A percentile compares a stretch with the other conserved stretches of the same genome.
Evolutionary conservation across 768 basidiomycete genomes (phyloP).

Genomic region (Clitopilus hobsonii): DNA sequence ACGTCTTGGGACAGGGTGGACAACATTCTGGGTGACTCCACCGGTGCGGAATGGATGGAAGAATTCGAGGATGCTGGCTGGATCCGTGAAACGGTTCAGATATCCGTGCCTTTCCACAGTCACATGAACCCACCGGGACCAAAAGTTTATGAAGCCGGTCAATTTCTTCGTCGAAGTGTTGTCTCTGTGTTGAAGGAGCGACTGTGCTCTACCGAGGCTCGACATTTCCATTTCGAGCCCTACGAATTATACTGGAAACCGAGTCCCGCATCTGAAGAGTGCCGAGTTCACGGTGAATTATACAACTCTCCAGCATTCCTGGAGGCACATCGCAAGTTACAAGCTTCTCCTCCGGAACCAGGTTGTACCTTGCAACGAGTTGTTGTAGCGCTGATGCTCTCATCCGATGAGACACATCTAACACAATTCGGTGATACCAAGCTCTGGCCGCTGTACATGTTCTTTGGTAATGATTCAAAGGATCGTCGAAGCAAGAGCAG

Average conservation of each 20-base stretch:
- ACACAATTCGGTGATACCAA: slow-evolving; percentile 27
- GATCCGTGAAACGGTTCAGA: slow-evolving; percentile 5
- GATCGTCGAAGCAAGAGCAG: slow-evolving; percentile 24
- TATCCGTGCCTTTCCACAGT: slow-evolving; percentile 7
- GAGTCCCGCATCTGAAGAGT: background rate
- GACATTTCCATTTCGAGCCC: slow-evolving; percentile 13
- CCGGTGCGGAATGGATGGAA: background rate
- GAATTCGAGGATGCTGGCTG: slow-evolving; percentile 11
- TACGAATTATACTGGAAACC: slow-evolving; percentile 14
- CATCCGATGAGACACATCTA: slow-evolving; percentile 31
- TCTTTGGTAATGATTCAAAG: slow-evolving; percentile 33
- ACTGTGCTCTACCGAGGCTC: background rate
- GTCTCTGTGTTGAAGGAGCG: slow-evolving; percentile 13
- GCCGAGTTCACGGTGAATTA: slow-evolving; percentile 12
- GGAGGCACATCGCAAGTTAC: slow-evolving; percentile 11
- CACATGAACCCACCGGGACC: slow-evolving; percentile 2
- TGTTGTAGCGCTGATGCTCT: slow-evolving; percentile 24
- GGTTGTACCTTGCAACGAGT: slow-evolving; percentile 15
- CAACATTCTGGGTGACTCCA: background rate
- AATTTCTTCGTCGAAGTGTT: slow-evolving; percentile 14
- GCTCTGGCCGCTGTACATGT: slow-evolving; percentile 37
- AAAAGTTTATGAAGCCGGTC: background rate
- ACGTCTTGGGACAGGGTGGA: slow-evolving; percentile 10
- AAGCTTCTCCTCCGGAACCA: slow-evolving; percentile 7
- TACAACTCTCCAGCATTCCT: slow-evolving; percentile 16